A percentile compares a stretch with the other conserved stretches of the same genome.
phyloP scores from a whole-genome alignment of 805 yeast genomes.

The Starmerella asiatica region DNA sequence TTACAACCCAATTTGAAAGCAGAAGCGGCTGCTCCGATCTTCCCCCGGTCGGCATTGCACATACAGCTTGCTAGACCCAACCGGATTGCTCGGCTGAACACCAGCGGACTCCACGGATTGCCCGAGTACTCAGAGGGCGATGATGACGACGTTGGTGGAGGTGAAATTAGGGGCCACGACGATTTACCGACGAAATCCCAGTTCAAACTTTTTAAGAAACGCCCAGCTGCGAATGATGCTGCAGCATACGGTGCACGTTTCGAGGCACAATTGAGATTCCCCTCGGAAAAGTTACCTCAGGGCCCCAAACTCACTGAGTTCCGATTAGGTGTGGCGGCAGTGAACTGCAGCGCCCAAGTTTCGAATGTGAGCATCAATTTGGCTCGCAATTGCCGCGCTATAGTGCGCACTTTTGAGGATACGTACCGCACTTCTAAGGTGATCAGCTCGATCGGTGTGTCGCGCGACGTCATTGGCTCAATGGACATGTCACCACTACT shows the following conservation, averaged over 20 bases:
- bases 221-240: background rate
- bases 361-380: background rate
- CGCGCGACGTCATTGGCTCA: conserved; percentile 1
- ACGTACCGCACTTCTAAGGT: background rate
- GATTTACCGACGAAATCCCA: background rate
- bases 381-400: conserved; percentile 1
- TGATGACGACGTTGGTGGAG: background rate
- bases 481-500: conserved; percentile 2
- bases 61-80: background rate
- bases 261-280: background rate
- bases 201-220: background rate
- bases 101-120: background rate
- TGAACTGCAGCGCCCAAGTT: background rate
- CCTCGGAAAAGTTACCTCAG: conserved; percentile 2
- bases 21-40: background rate
- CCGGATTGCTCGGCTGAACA: background rate
- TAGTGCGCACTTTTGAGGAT: conserved; percentile 1
- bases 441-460: conserved; percentile 6
- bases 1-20: background rate
- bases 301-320: conserved; percentile 2
- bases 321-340: background rate
- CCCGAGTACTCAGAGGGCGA: too few species aligned
- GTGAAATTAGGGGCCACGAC: background rate
- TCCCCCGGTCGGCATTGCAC: background rate
- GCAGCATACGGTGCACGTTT: background rate